Evolutionary conservation across 108 stramenopile genomes (phyloP).

Genomic region (Discostella pseudostelligera): DNA sequence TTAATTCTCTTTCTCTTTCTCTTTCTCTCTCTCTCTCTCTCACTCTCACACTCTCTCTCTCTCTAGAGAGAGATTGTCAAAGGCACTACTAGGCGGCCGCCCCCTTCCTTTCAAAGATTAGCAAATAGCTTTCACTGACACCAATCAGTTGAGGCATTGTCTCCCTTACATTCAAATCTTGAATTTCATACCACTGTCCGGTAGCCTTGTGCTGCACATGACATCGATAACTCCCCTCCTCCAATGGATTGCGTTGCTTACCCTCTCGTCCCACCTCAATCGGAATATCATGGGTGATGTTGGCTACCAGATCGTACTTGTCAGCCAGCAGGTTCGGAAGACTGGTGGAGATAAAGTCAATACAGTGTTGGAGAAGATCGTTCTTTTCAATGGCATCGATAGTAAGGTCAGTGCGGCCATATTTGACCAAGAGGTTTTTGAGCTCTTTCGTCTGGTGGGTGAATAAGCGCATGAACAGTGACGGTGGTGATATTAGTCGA

Average conservation of each 20-base stretch:
- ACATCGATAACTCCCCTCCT: constrained; percentile 88
- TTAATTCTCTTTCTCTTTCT: too few relatives aligned
- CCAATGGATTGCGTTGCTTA: constrained; percentile 66
- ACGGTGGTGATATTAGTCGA: constrained; percentile 9
- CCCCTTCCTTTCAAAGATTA: constrained; percentile 86
- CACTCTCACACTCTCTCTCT: too few relatives aligned
- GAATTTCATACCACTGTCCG: constrained; percentile 97
- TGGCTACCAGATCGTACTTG: constrained; percentile 96
- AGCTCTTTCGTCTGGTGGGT: constrained; percentile 61
- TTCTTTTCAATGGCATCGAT: constrained; percentile 60
- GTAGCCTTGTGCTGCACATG: constrained; percentile 87
- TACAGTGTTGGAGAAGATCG: constrained; percentile 67
- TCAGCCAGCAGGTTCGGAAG: constrained; percentile 75
- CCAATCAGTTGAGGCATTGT: constrained; percentile 97
- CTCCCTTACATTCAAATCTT: constrained; percentile 93
- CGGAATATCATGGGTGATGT: constrained; percentile 90
- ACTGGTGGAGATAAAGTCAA: constrained; percentile 70
- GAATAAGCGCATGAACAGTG: background rate
- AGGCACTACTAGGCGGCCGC: background rate
- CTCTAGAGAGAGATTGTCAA: too few relatives aligned
- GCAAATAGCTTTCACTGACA: constrained; percentile 89
- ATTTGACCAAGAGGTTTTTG: constrained; percentile 59
- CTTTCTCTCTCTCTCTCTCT: too few relatives aligned
- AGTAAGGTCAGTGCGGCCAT: constrained; percentile 61
- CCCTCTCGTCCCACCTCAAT: constrained; percentile 83